These are phyloP conservation scores for Samsoniella hepiali DNA, from an alignment of 2,329 filamentous ascomycete genomes.

Conservation along the genomic window DNA sequence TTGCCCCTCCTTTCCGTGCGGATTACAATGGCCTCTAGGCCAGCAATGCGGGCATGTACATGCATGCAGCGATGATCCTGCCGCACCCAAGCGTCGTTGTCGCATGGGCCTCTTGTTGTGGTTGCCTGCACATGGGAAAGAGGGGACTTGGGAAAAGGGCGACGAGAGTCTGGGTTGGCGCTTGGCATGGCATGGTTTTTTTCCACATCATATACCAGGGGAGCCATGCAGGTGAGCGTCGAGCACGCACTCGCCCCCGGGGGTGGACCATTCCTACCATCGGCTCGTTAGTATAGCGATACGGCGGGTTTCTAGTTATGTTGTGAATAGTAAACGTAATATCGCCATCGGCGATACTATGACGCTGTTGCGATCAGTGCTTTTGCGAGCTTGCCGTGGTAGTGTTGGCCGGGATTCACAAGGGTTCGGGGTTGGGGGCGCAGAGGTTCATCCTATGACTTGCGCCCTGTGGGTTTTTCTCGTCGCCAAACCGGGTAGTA, in stretches of 20 bases:
- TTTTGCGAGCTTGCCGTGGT: neutral
- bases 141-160: neutral
- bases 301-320: neutral
- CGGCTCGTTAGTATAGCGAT: neutral
- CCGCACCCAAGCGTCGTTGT: neutral
- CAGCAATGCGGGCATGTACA: too few species aligned
- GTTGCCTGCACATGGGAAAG: neutral
- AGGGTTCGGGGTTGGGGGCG: neutral
- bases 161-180: neutral
- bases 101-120: neutral
- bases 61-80: conserved; percentile 1
- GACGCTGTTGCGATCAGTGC: neutral
- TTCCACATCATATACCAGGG: neutral
- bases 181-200: neutral
- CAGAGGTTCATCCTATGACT: neutral
- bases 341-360: neutral
- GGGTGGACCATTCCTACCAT: neutral
- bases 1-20: too few species aligned
- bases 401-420: neutral
- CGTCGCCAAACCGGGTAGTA: neutral
- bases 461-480: neutral
- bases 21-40: neutral
- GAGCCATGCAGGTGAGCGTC: neutral
- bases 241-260: neutral
- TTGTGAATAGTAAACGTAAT: neutral